Conservation (phyloP, 768 basidiomycete species). For the Suillus paluster region DNA sequence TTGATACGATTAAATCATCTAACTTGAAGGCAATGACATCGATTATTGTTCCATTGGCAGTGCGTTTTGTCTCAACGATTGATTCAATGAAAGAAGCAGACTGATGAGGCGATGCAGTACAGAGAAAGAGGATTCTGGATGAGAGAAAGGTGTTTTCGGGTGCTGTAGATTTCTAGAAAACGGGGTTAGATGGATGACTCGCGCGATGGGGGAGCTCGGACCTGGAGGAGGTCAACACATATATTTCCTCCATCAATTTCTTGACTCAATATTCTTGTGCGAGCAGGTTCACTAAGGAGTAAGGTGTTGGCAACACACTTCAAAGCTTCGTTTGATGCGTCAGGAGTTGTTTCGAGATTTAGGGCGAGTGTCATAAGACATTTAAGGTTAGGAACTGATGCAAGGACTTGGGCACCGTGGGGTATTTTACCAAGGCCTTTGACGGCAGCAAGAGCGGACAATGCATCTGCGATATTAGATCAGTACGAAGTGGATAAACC, state of each 20-base stretch:
- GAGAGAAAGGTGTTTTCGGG: slow-evolving; percentile 75
- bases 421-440: slow-evolving; percentile 78
- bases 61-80: slow-evolving; percentile 68
- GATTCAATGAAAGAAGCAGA: slow-evolving; percentile 52
- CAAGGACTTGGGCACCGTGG: slow-evolving; percentile 66
- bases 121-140: slow-evolving; percentile 77
- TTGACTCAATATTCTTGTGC: slow-evolving; percentile 56
- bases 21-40: slow-evolving; percentile 67
- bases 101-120: slow-evolving; percentile 56
- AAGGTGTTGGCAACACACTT: slow-evolving; percentile 82
- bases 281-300: slow-evolving; percentile 66
- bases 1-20: slow-evolving; percentile 53
- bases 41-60: slow-evolving; percentile 50
- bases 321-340: slow-evolving; percentile 71
- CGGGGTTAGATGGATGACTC: slow-evolving; percentile 12
- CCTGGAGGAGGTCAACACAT: slow-evolving; percentile 63
- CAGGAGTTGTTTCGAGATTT: slow-evolving; percentile 58
- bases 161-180: slow-evolving; percentile 57
- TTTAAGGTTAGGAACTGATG: slow-evolving; percentile 57
- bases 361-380: slow-evolving; percentile 56
- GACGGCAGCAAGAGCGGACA: slow-evolving; percentile 67
- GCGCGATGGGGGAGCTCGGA: slow-evolving; percentile 29
- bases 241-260: slow-evolving; percentile 68
- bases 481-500: neutral
- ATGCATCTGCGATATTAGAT: slow-evolving; percentile 53